Conservation (phyloP, 148 eudicot species). For the Amaranthus cruentus region DNA sequence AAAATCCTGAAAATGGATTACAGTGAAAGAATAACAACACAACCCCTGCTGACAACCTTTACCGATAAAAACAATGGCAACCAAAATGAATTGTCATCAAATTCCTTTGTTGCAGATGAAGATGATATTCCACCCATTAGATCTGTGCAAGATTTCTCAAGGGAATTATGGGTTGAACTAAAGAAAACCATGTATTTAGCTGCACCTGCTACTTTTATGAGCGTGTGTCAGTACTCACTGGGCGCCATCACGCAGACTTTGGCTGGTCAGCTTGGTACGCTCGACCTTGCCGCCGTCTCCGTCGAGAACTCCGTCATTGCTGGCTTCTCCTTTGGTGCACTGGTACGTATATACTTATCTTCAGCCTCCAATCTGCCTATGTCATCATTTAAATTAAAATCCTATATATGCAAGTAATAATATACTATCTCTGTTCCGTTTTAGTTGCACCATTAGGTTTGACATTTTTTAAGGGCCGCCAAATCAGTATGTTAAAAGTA, state of each 20-base stretch:
- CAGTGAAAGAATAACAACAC: no score
- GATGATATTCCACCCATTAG: constrained; percentile 2
- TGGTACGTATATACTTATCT: constrained; percentile 25
- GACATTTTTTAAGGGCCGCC: no score
- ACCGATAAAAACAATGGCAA: no score
- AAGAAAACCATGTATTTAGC: constrained; percentile 45
- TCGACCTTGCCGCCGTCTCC: constrained; percentile 46
- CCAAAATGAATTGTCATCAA: no score
- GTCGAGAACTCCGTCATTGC: constrained; percentile 44
- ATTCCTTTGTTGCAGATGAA: neutral
- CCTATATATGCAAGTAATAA: no score
- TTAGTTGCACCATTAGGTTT: no score
- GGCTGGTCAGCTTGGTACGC: constrained; percentile 53
- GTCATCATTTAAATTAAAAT: no score
- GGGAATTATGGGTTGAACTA: constrained; percentile 20
- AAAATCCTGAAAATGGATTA: no score
- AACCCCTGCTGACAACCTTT: no score
- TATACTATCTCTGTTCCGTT: no score
- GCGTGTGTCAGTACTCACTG: constrained; percentile 43
- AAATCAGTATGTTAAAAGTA: no score
- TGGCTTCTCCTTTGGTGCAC: constrained; percentile 41
- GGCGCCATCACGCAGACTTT: constrained; percentile 46
- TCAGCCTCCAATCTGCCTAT: neutral
- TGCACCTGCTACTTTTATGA: constrained; percentile 44
- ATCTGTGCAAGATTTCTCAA: neutral